Percentiles rank a stretch among this genome's conserved stretches.
phyloP scores from a whole-genome alignment of 2,329 filamentous ascomycete genomes.

The Exophiala calicioides region DNA sequence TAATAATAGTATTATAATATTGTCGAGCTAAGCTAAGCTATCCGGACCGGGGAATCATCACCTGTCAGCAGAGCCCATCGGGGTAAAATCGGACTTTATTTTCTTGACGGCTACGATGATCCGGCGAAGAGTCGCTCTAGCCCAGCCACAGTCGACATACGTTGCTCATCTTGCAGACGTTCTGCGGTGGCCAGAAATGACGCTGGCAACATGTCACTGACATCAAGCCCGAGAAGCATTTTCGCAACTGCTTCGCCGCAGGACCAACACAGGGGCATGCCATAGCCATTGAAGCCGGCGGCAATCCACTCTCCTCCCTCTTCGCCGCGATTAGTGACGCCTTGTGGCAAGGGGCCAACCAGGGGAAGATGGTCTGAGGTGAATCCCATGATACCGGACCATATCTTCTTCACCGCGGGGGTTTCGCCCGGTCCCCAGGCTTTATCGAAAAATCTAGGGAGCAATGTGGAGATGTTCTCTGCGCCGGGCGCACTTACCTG shows the following conservation, averaged over 20 bases:
- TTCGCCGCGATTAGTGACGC: slow-evolving; percentile 19
- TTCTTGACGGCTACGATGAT: no score
- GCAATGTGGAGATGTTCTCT: slow-evolving; percentile 6
- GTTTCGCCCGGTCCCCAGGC: slow-evolving; percentile 4
- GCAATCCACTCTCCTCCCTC: slow-evolving; percentile 34
- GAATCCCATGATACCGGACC: slow-evolving; percentile 37
- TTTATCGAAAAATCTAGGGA: slow-evolving; percentile 8
- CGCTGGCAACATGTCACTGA: no score
- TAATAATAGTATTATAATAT: no score
- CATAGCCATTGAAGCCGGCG: slow-evolving; percentile 36
- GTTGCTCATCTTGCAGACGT: no score
- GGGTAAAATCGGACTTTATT: no score
- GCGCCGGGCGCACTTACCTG: background rate
- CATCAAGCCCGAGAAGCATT: slow-evolving; percentile 27
- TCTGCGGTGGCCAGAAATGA: no score
- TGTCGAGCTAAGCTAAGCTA: no score
- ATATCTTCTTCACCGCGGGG: slow-evolving; percentile 29
- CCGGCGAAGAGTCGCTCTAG: no score
- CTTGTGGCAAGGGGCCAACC: slow-evolving; percentile 29
- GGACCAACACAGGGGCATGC: slow-evolving; percentile 34
- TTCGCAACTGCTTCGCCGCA: slow-evolving; percentile 31
- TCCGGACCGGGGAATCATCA: no score
- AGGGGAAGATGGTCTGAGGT: slow-evolving; percentile 35
- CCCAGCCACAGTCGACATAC: no score
- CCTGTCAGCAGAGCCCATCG: no score